Conservation (phyloP, 345 rosid species). For the Rubroshorea leprosula region DNA sequence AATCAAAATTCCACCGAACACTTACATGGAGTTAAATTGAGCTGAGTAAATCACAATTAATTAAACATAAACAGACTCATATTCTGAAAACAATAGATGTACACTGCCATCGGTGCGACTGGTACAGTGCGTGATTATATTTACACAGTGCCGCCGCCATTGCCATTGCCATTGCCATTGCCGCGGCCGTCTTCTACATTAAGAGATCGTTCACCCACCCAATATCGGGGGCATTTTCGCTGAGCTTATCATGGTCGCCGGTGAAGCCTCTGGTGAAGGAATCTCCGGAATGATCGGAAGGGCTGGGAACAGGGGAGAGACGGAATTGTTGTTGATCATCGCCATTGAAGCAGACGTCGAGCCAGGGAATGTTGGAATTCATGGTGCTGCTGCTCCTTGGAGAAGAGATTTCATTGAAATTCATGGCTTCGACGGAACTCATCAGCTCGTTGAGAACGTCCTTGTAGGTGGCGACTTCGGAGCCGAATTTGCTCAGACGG, state of each 20-base stretch:
- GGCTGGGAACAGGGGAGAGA: slow-evolving; percentile 48
- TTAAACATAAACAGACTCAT: not conserved
- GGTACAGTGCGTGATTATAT: slow-evolving; percentile 19
- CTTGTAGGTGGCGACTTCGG: slow-evolving; percentile 29
- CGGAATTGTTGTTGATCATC: slow-evolving; percentile 36
- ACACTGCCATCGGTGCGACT: slow-evolving; percentile 8
- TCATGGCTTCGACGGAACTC: not conserved
- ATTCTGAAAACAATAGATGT: not conserved
- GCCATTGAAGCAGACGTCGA: slow-evolving; percentile 26
- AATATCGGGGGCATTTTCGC: slow-evolving; percentile 42
- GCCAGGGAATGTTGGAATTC: slow-evolving; percentile 36
- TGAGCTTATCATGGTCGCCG: slow-evolving; percentile 1
- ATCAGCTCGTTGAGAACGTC: slow-evolving; percentile 47
- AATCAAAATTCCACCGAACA: too few relatives aligned
- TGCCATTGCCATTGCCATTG: slow-evolving; percentile 10
- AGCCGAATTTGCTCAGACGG: slow-evolving; percentile 30
- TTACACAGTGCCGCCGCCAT: slow-evolving; percentile 9
- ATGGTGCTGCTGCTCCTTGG: not conserved
- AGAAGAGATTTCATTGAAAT: not conserved
- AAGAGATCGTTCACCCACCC: slow-evolving; percentile 94
- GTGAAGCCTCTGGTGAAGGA: not conserved
- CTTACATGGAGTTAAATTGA: too few relatives aligned
- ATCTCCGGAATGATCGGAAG: slow-evolving; percentile 12
- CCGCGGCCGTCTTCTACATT: slow-evolving; percentile 32
- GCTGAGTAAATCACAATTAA: not conserved